These are phyloP conservation scores for Cladorrhinum sp. DNA, from an alignment of 2,329 filamentous ascomycete genomes.

Conservation along the genomic window DNA sequence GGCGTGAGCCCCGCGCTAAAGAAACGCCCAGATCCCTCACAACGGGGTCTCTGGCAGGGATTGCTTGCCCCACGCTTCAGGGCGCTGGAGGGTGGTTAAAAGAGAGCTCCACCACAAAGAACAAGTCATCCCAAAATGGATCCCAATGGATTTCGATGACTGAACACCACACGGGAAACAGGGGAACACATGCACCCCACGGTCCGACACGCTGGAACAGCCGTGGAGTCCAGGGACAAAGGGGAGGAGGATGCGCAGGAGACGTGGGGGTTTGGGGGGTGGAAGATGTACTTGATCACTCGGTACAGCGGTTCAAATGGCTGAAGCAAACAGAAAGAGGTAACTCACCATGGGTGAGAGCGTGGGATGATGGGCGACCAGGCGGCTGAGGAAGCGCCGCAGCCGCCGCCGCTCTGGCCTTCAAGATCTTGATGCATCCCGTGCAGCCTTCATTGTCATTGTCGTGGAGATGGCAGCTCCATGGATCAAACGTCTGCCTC, in stretches of 20 bases:
- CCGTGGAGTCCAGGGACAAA: not conserved
- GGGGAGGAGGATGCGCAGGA: constrained; percentile 3
- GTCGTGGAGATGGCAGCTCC: constrained; percentile 17
- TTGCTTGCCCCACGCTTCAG: constrained; percentile 16
- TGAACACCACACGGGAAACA: not conserved
- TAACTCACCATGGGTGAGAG: constrained; percentile 19
- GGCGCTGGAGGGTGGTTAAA: not conserved
- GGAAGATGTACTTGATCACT: not conserved
- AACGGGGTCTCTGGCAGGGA: constrained; percentile 7
- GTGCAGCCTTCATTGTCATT: constrained; percentile 22
- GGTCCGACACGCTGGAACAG: not conserved
- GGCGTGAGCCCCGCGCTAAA: constrained; percentile 11
- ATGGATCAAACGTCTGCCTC: constrained; percentile 26
- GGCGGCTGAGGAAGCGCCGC: constrained; percentile 8
- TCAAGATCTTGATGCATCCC: constrained; percentile 26
- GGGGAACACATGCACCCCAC: constrained; percentile 14
- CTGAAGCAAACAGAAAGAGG: not conserved
- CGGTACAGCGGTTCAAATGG: constrained; percentile 3
- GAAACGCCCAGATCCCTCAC: constrained; percentile 9
- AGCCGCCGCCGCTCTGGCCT: constrained; percentile 20
- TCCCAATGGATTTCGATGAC: constrained; percentile 3
- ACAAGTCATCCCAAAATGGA: not conserved
- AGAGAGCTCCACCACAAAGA: constrained; percentile 13
- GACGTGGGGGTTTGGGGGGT: constrained; percentile 14
- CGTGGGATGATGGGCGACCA: constrained; percentile 6